Conservation (phyloP, 768 basidiomycete genomes). For the Zangia roseola region DNA sequence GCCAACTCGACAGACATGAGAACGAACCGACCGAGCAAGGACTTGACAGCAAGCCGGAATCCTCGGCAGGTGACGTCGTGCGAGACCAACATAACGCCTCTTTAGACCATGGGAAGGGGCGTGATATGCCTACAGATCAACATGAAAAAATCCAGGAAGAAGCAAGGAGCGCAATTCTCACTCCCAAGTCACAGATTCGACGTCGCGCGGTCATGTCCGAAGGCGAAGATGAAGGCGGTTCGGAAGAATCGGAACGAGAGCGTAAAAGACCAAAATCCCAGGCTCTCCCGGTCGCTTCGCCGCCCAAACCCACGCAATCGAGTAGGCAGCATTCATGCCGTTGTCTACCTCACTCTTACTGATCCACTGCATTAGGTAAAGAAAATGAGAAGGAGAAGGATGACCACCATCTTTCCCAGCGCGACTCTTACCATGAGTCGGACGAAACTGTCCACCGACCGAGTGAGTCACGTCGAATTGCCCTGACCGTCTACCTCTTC, state of each 20-base stretch:
- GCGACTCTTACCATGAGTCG: not conserved
- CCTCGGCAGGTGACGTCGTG: not conserved
- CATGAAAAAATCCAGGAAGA: slow-evolving; percentile 6
- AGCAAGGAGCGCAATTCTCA: not conserved
- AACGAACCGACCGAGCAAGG: not conserved
- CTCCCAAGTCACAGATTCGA: slow-evolving; percentile 2
- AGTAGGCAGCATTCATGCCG: not conserved
- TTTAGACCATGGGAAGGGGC: slow-evolving; percentile 9
- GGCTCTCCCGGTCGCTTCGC: not conserved
- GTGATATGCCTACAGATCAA: not conserved
- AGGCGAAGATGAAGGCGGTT: slow-evolving; percentile 4
- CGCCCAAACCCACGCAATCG: slow-evolving; percentile 1
- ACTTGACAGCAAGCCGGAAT: no score
- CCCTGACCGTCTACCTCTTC: not conserved
- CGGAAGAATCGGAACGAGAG: slow-evolving; percentile 4
- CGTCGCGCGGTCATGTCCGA: slow-evolving; percentile 8
- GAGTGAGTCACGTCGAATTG: slow-evolving; percentile 3
- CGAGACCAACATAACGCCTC: not conserved
- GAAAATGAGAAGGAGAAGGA: slow-evolving; percentile 5
- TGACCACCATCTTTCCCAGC: not conserved
- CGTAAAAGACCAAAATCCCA: not conserved
- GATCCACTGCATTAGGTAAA: not conserved
- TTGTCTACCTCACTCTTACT: not conserved
- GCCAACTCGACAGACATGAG: not conserved
- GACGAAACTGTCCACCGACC: not conserved